Percentiles rank a stretch among this genome's conserved stretches.
phyloP scores from a whole-genome alignment of 2,329 filamentous ascomycete genomes.

The Thelonectria blattea region DNA sequence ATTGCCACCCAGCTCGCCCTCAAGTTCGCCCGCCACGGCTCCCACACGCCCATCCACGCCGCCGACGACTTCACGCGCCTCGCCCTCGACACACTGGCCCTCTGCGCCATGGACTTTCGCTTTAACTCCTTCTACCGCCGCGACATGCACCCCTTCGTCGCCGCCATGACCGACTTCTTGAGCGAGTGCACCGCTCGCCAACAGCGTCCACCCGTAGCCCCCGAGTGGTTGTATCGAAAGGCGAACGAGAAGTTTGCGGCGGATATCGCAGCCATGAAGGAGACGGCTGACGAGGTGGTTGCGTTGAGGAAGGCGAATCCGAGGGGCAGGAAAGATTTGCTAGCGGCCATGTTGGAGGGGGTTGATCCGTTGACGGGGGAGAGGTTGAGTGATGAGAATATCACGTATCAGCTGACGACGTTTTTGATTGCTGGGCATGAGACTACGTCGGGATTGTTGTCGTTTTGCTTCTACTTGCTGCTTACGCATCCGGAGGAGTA shows the following conservation, averaged over 20 bases:
- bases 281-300: slow-evolving; percentile 65
- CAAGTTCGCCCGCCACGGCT: slow-evolving; percentile 72
- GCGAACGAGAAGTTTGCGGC: slow-evolving; percentile 57
- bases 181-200: slow-evolving; percentile 59
- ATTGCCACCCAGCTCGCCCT: slow-evolving; percentile 69
- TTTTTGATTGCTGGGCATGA: slow-evolving; percentile 76
- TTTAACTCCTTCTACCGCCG: slow-evolving; percentile 79
- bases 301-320: slow-evolving; percentile 62
- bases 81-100: slow-evolving; percentile 73
- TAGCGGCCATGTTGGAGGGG: slow-evolving; percentile 73
- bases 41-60: slow-evolving; percentile 61
- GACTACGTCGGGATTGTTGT: slow-evolving; percentile 71
- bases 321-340: slow-evolving; percentile 66
- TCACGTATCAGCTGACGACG: slow-evolving; percentile 74
- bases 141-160: slow-evolving; percentile 72
- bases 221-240: slow-evolving; percentile 55
- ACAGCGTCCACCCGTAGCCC: slow-evolving; percentile 52
- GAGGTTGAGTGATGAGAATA: slow-evolving; percentile 65
- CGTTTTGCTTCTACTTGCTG: slow-evolving; percentile 70
- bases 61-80: slow-evolving; percentile 75
- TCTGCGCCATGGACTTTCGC: slow-evolving; percentile 73
- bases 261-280: slow-evolving; percentile 62
- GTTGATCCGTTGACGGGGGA: slow-evolving; percentile 71
- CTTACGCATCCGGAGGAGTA: slow-evolving; percentile 67
- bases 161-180: slow-evolving; percentile 70